Percentiles rank a stretch among this genome's conserved stretches.
Conservation (phyloP, 108 stramenopile genomes). For the Craspedostauros australis region DNA sequence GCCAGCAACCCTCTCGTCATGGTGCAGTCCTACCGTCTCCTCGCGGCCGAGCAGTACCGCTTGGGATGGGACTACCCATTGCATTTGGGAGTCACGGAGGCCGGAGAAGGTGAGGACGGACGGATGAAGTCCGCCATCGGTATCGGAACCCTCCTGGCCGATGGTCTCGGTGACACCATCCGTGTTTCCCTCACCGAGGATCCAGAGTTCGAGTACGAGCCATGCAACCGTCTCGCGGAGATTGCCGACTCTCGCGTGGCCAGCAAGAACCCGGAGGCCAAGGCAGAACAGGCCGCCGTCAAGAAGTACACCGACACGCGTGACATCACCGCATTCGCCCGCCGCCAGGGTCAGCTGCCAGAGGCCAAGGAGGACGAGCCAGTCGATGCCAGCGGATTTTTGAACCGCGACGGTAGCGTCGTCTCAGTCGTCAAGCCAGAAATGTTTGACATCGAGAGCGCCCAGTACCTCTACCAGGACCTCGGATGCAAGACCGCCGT, state of each 20-base stretch:
- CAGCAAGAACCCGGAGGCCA: slow-evolving; percentile 52
- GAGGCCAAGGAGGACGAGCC: slow-evolving; percentile 69
- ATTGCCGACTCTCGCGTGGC: slow-evolving; percentile 72
- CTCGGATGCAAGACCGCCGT: slow-evolving; percentile 93
- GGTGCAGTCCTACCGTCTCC: slow-evolving; percentile 92
- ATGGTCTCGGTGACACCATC: slow-evolving; percentile 95
- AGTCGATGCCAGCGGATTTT: slow-evolving; percentile 78
- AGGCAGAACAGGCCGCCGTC: slow-evolving; percentile 58
- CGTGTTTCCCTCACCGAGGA: slow-evolving; percentile 96
- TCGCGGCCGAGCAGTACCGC: slow-evolving; percentile 89
- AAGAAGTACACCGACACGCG: slow-evolving; percentile 75
- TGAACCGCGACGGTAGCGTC: slow-evolving; percentile 87
- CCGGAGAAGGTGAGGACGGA: slow-evolving; percentile 98
- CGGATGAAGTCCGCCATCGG: slow-evolving; percentile 97
- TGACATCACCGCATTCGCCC: slow-evolving; percentile 69
- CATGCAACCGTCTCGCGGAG: slow-evolving; percentile 86
- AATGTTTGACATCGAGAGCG: slow-evolving; percentile 73
- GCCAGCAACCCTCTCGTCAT: slow-evolving; percentile 96
- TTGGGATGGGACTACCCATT: slow-evolving; percentile 95
- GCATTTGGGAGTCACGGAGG: slow-evolving; percentile 96
- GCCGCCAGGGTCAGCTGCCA: slow-evolving; percentile 67
- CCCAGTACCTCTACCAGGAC: slow-evolving; percentile 78
- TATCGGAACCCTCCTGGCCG: slow-evolving; percentile 91
- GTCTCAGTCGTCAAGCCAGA: slow-evolving; percentile 65
- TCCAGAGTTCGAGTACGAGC: slow-evolving; percentile 92